Base-by-base conservation (phyloP, 495 filamentous ascomycete species). In the Gamarada debralockiae region DNA sequence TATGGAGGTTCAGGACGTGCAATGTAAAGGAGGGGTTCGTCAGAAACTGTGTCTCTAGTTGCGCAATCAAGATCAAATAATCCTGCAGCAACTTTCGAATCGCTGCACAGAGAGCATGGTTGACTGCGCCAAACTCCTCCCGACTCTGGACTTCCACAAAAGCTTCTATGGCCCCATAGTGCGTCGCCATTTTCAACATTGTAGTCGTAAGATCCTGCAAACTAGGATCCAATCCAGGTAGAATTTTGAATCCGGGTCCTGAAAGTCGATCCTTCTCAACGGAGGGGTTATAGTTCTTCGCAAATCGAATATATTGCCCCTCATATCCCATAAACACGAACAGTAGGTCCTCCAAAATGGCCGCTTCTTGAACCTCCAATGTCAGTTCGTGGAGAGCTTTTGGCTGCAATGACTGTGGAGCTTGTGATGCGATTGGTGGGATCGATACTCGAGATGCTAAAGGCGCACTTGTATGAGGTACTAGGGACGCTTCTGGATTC, bases 281-380 rank as follows among this genome's bases (percentile, higher is more conserved):
- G 5, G 77, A 67, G 0, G 93, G 90, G 53, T 96, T 85, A 67
- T 96, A 97, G 2, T 81, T 78, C 50, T 82, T 82, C 33, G 76
- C 75, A 59, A 90, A 97, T 53, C 91, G 89, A 58, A 97, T 87
- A 66, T 97, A 97, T 66, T 95, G 90, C 23, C 93, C 93, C 70
- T 98, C 93, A 55, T 89, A 95, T n/a, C 93, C 93, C 92, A 97
- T 97, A 58, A 97, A 92, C 3, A 95, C 90, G 66, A 90, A 97
- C 29, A 97, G 67, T 18, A 98, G 70, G 60, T 98, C 93, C 57
- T 96, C 92, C 45, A 97, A 70, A 10, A 97, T 86, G 2, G 82
- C 86, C 10, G 79, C 78, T 68, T 98, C 93, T 64, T 98, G 93
- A 7, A 74, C 80, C 52, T 93, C 85, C 18, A 90, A 69, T 2